Evolutionary conservation across 2,329 filamentous ascomycete species (phyloP).

Genomic region (Scolecobasidium constrictum): DNA sequence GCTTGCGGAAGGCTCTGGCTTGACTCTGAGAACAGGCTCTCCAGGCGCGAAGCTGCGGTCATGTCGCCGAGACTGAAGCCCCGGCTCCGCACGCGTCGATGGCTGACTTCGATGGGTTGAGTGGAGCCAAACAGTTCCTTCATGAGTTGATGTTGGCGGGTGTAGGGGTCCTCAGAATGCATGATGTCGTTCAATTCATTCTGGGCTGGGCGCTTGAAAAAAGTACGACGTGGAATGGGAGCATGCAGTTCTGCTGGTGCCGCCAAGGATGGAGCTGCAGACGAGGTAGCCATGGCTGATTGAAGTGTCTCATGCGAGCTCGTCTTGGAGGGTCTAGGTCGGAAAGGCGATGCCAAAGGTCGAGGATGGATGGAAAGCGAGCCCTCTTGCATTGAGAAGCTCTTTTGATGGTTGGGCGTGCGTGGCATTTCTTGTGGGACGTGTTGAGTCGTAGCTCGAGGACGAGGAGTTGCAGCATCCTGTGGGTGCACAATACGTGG

Average conservation of each 20-base stretch:
- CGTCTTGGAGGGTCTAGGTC: slow-evolving; percentile 20
- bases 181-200: slow-evolving; percentile 42
- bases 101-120: slow-evolving; percentile 30
- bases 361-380: slow-evolving; percentile 6
- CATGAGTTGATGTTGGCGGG: slow-evolving; percentile 21
- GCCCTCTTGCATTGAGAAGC: slow-evolving; percentile 27
- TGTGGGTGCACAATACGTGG: slow-evolving; percentile 12
- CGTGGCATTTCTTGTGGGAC: slow-evolving; percentile 24
- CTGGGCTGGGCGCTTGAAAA: slow-evolving; percentile 47
- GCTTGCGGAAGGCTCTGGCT: slow-evolving; percentile 19
- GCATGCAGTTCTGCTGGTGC: slow-evolving; percentile 47
- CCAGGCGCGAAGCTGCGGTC: slow-evolving; percentile 36
- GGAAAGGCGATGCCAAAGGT: slow-evolving; percentile 33
- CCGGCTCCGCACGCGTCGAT: slow-evolving; percentile 47
- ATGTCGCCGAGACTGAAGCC: slow-evolving; percentile 51
- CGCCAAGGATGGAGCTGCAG: slow-evolving; percentile 22
- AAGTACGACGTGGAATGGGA: slow-evolving; percentile 38
- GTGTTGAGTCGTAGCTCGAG: slow-evolving; percentile 29
- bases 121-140: slow-evolving; percentile 28
- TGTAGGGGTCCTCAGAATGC: slow-evolving; percentile 32
- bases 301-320: slow-evolving; percentile 16
- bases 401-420: slow-evolving; percentile 40
- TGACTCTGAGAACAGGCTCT: slow-evolving; percentile 45
- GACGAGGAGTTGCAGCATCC: slow-evolving; percentile 16
- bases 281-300: neutral